Evolutionary conservation across 2,329 filamentous ascomycete genomes (phyloP), one percentile per base, ranked within the genome.

Genomic region (Parafenestella ontariensis): DNA sequence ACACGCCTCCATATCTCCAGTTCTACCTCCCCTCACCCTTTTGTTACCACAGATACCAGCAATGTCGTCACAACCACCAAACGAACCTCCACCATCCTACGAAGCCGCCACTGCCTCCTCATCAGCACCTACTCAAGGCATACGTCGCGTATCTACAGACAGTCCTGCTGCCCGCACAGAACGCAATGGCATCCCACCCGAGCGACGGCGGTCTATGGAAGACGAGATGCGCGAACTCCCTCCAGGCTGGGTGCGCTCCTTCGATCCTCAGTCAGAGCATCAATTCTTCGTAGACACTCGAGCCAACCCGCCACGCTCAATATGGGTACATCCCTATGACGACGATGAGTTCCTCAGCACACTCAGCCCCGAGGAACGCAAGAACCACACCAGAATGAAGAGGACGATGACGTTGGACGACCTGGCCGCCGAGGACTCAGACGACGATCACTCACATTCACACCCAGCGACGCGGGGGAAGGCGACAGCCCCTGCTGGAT

Each of bases 241-340:
- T 0, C 53, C 70, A 13, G 84, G 84, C 37, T 87, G 85, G 85
- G 73, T 86, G 1, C 76, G 85, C 3, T 78, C 81, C 54, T 87
- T 81, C 68, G 85, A 88, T 65, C 67, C 78, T 0, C 64, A 81
- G 46, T 78, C 77, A 11, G 68, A 80, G 17, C 85, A 87, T 64
- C 85, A 87, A 63, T 88, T 86, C 80, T 87, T 85, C 71, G 85
- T 87, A 64, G 82, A 87, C 71, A 87, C 83, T 1, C 79, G 64
- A 26, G 70, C 76, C 24, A 72, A 80, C 11, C 85, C 85, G 0
- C 84, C 84, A 0, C 80, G 83, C 42, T 82, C 81, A 52, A 86
- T 85, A 61, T 87, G 85, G 85, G 78, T 81, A 40, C 85, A 87
- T 65, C 85, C 85, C 0, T 83, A 86, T 68, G 85, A 87, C 63